Base-by-base conservation (phyloP, 139 green algal genomes). In the Tetradesmus obliquus region DNA sequence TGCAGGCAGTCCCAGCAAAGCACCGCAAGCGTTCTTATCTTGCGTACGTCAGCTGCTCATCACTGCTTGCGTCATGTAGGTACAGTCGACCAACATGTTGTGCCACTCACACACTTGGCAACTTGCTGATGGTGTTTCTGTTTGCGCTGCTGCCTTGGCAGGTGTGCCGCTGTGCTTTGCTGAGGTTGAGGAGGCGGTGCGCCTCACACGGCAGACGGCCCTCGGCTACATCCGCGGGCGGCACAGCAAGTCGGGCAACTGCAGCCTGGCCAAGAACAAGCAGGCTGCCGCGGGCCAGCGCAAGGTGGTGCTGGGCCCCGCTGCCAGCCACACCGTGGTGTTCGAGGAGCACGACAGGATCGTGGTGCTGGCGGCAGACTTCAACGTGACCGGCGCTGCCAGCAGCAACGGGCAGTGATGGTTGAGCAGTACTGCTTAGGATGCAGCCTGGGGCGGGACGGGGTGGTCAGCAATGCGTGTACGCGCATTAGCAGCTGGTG, bases 111-210 rank as follows among this genome's bases (percentile, higher is more conserved):
- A 7, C 57, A 9, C 57, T 8, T 66, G 57, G 57, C 9, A 8
- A 17, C 55, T 51, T 32, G 32, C 83, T 60, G 0, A 9, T 81
- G 57, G 8, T 79, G 6, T 12, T 8, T 1, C 45, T 88, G 58
- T 1, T n/a, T 76, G 81, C 32, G 79, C 80, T 69, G 22, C 17
- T 57, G 19, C 86, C 57, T 24, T 57, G n/a, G 55, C 51, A 84
- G 32, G 79, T 54, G 62, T 60, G 24, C 5, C n/a, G n/a, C 66
- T 86, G 57, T 86, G 88, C 0, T 96, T 96, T 91, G 92, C 94
- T 45, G 94, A 96, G 91, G 82, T 96, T 51, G 84, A 76, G 54
- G 94, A 96, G 85, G 79, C 90, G 22, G 91, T 92, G 22, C 87
- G 94, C 8, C 89, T 92, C 69, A 88, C 93, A 9, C 66, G 91